Base-by-base conservation (phyloP, 805 yeast genomes). In the Candida methanosorbosa region DNA sequence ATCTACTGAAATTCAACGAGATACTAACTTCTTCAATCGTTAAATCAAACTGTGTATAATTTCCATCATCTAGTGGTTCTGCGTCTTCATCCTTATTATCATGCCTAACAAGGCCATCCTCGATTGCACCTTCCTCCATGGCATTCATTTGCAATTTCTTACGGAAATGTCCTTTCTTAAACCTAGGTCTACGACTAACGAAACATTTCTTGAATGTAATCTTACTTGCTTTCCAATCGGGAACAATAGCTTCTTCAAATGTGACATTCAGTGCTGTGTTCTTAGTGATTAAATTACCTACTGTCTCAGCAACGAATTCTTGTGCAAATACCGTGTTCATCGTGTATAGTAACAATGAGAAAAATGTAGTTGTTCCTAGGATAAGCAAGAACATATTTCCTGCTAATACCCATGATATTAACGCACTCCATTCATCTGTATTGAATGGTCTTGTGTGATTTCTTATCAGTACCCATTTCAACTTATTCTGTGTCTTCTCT, bases 11-110 rank as follows among this genome's bases (percentile, higher is more conserved):
- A 11, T 94, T 82, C 14, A 92, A 60, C 1, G 94, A 78, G 0
- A 92, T 72, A 35, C 80, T 78, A 11, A 88, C 79, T 44, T 81
- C 82, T 39, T 90, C 95, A 13, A 92, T 81, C 0, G 94, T 84
- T 27, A 92, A 56, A 56, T 92, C 98, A 54, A 81, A 92, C 54
- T 92, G 98, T 0, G 98, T 90, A 57, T 88, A 92, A 57, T 92
- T 92, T 1, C 97, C 97, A 52, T 87, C 95, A 46, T 82, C 95
- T n/a, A n/a, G n/a, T n/a, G n/a, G n/a, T n/a, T n/a, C n/a, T n/a
- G n/a, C n/a, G 36, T 61, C 65, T 16, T 60, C 61, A 13, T 59
- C 66, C 48, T 47, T 55, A 18, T 25, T 29, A 24, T 33, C 34
- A n/a, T n/a, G n/a, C n/a, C n/a, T n/a, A n/a, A n/a, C n/a, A n/a